Evolutionary conservation across 345 rosid species (phyloP), one percentile per base, ranked within the genome.

Genomic region (Microthlaspi erraticum): DNA sequence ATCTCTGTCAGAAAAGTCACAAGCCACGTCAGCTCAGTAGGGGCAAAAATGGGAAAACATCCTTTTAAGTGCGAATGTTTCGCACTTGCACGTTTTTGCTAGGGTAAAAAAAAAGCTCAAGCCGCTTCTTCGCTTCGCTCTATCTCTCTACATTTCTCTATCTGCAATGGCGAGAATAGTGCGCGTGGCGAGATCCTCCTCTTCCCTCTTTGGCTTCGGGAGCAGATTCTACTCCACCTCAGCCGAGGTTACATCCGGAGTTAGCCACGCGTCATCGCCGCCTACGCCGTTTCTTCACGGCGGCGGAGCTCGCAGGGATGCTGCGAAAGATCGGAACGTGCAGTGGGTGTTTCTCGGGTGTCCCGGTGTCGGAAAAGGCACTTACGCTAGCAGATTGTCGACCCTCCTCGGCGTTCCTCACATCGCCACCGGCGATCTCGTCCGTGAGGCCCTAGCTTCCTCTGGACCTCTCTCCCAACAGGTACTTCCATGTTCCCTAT

Each of bases 331-430:
- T 37, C 71, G 93, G 57, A 88, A 84, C 54, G 86, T 94, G 7
- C 97, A 94, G 73, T 94, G 97, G 99, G 89, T 91, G 67, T 94
- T 94, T 56, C 85, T 94, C 2, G 99, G 99, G 5, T 87, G 87
- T 55, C 98, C 99, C 0, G 97, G 97, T 43, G 99, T 94, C 5
- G 99, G 99, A 5, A 91, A 91, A 73, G 99, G 99, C n/a, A 91
- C 97, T 1, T 91, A 94, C 67, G 98, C 98, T n/a, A 85, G 96
- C 56, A 90, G 93, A 41, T 83, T 94, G n/a, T 89, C 93, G 17
- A 73, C 11, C 63, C 88, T 88, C 43, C 93, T 94, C 59, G 89
- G 90, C 17, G 92, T 89, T 43, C 97, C 98, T 53, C 99, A 92
- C 45, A 94, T 94, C 84, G 96, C 97, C 73, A 89, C 97, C 34